Base-by-base conservation (phyloP, 495 filamentous ascomycete species). In the Bryoglossum gracile region DNA sequence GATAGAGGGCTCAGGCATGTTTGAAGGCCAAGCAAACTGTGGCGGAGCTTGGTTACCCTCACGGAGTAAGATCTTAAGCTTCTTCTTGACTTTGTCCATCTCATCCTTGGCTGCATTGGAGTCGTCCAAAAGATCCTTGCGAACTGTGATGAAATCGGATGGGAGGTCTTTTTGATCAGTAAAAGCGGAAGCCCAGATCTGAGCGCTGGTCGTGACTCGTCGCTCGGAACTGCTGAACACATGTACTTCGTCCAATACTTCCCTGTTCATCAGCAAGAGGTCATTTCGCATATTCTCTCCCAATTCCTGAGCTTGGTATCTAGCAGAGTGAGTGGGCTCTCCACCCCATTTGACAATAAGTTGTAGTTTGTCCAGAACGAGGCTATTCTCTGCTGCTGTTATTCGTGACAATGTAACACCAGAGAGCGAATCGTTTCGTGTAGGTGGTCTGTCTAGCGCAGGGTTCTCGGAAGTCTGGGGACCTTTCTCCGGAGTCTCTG, bases 21-120 rank as follows among this genome's bases (percentile, higher is more conserved):
- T 87, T 43, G 87, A 82, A n/a, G 92, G 92, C 92, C 92, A 98
- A 35, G 91, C 88, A 61, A 98, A 98, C 60, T 97, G 90, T 14
- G 88, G 78, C 13, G 92, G 90, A 5, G 91, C 85, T 51, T 85
- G 75, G 45, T 85, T 87, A 2, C 94, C 94, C 62, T 94, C 83
- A 21, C 92, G 77, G 44, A 98, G 68, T 30, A 98, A 73, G 2
- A 84, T 78, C 68, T 98, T 98, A 4, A 98, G 73, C 78, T 94
- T 95, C 76, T 96, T 97, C 73, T 98, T 98, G 38, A 98, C 92
- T 63, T 94, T 95, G 66, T 98, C 92, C 90, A 96, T 98, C 57
- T 94, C 90, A 66, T 97, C 94, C 64, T 98, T 98, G 44, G 92
- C 92, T n/a, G 92, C 92, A 67, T 98, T 98, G 1, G 89, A 95